Evolutionary conservation across 2,329 filamentous ascomycete species (phyloP).

Genomic region (Cladophialophora immunda): DNA sequence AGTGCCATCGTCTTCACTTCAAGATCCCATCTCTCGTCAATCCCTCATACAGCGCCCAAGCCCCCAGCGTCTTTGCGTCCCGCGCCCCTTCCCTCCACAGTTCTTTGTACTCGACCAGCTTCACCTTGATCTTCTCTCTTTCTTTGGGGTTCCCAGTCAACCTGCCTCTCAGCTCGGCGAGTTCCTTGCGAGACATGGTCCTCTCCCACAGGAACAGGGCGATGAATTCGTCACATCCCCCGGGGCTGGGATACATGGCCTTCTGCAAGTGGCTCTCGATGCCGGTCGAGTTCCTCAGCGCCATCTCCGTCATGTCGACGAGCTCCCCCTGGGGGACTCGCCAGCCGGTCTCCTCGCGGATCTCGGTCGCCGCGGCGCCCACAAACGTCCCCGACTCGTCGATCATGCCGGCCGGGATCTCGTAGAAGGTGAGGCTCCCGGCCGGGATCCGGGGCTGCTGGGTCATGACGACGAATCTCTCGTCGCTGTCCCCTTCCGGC

Average conservation of each 20-base stretch:
- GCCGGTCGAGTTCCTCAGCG: slow-evolving; percentile 40
- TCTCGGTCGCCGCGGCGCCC: slow-evolving; percentile 64
- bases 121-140: slow-evolving; percentile 67
- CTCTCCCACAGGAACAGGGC: slow-evolving; percentile 65
- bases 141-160: slow-evolving; percentile 59
- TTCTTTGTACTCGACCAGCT: slow-evolving; percentile 59
- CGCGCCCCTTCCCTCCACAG: slow-evolving; percentile 63
- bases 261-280: slow-evolving; percentile 53
- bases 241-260: slow-evolving; percentile 63
- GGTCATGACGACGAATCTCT: slow-evolving; percentile 62
- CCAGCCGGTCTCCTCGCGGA: slow-evolving; percentile 64
- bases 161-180: slow-evolving; percentile 60
- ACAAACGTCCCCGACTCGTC: slow-evolving; percentile 62
- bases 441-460: slow-evolving; percentile 66
- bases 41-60: slow-evolving; percentile 63
- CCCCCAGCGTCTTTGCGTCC: slow-evolving; percentile 65
- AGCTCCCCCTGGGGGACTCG: slow-evolving; percentile 58
- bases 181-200: slow-evolving; percentile 56
- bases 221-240: slow-evolving; percentile 67
- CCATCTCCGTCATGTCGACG: slow-evolving; percentile 62
- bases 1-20: not conserved
- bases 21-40: slow-evolving; percentile 54
- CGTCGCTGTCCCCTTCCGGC: slow-evolving; percentile 46
- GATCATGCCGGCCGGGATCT: slow-evolving; percentile 69
- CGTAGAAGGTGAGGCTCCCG: slow-evolving; percentile 61